Base-by-base conservation (phyloP, 345 rosid genomes). In the Pugionium cornutum region DNA sequence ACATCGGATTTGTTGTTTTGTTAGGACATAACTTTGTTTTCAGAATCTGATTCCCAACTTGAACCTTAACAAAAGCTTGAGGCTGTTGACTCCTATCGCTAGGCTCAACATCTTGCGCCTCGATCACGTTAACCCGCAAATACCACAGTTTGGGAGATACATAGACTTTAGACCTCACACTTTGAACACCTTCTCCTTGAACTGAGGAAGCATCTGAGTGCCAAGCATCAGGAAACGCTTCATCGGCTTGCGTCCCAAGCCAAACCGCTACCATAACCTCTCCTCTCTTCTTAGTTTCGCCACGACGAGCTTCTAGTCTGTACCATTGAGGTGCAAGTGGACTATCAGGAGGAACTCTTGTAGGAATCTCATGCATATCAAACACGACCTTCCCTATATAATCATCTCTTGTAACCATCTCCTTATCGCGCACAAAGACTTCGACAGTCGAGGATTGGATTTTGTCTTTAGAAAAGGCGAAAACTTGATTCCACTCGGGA, bases 241-340 rank as follows among this genome's bases (percentile, higher is more conserved):
- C 91, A 1, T 88, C 91, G 4, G 89, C 95, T 59, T 88, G 95
- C 53, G 91, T 85, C 37, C 95, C 95, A 27, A 83, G 83, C 91
- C 95, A 88, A n/a, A 82, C 68, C 0, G 95, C 78, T 33, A 83
- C 74, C 89, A 88, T 88, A 40, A 88, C 70, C 69, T 85, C 87
- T 3, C 86, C 77, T 53, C 80, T 72, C 7, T 70, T 2, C 55
- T 68, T 82, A 7, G 18, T 18, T 18, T 72, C 83, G 3, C 86
- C 84, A 46, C 77, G 83, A 69, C 60, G 74, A 44, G 82, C 79
- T 68, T 88, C 95, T 84, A 85, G 57, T 37, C 83, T 76, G 64
- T 82, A 80, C 95, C 91, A 88, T 11, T 85, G 85, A 1, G 95
- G 95, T 2, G 95, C 95, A 53, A 88, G 69, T 30, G 71, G 85